These are phyloP conservation scores for Hyaloperonospora arabidopsidis DNA, from an alignment of 352 stramenopile species.

Conservation along the genomic window DNA sequence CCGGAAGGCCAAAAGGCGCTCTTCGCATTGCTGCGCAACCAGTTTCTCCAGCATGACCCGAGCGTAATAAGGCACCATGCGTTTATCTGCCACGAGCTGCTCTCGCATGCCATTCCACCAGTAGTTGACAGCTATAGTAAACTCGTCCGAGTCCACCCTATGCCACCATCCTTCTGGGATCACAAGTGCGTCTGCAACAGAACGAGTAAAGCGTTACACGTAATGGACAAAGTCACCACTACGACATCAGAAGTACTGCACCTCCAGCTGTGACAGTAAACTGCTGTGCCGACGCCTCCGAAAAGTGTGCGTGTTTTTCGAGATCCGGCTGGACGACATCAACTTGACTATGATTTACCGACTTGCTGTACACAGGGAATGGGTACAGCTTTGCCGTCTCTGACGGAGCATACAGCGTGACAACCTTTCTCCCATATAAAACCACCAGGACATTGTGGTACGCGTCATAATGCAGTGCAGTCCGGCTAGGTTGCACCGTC, in stretches of 20 bases:
- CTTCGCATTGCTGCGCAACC: conserved; percentile 35
- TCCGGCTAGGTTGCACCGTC: conserved; percentile 43
- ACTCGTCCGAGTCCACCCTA: conserved; percentile 66
- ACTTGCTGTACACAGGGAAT: conserved; percentile 60
- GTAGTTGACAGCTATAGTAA: conserved; percentile 76
- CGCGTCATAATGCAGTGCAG: conserved; percentile 75
- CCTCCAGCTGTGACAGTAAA: conserved; percentile 45
- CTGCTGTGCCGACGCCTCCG: conserved; percentile 16
- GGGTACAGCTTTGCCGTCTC: conserved; percentile 47
- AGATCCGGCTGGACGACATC: conserved; percentile 38
- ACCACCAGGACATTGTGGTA: conserved; percentile 76
- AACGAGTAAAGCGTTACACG: conserved; percentile 3
- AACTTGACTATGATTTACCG: conserved; percentile 69
- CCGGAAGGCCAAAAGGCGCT: conserved; percentile 20
- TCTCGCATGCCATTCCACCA: conserved; percentile 70
- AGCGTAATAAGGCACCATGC: conserved; percentile 55
- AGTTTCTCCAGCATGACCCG: conserved; percentile 58
- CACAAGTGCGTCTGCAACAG: conserved; percentile 51
- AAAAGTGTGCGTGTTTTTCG: conserved; percentile 27
- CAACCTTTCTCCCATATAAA: conserved; percentile 55
- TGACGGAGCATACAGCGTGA: conserved; percentile 63
- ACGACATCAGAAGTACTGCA: conserved; percentile 14
- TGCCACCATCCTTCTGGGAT: conserved; percentile 86
- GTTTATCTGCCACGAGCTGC: conserved; percentile 32
- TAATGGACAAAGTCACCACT: background rate